Evolutionary conservation across 768 basidiomycete species (phyloP), one percentile per base, ranked within the genome.

Genomic region (Suillus subaureus): DNA sequence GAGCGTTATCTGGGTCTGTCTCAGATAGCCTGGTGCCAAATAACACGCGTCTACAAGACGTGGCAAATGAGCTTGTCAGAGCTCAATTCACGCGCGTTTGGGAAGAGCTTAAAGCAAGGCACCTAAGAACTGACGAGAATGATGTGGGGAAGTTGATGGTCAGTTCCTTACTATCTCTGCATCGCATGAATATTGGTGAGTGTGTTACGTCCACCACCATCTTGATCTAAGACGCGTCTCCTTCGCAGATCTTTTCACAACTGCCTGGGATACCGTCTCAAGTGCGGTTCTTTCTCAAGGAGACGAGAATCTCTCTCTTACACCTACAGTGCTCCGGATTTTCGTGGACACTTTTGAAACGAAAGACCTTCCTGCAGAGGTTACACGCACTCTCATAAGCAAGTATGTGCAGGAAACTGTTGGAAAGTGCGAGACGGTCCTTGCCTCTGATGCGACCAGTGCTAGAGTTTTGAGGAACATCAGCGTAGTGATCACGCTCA

Each of bases 81-180:
- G 80, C 77, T 28, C 85, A 87, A 66, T 77, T 86, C 47, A 73
- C 71, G 6, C 79, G 78, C 42, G 72, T 85, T 1, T 88, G 87
- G 85, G 75, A 80, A 31, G 84, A 83, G 61, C 61, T 89, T 11
- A 74, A 74, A 16, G 73, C 71, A 2, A 77, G 76, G 61, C 79
- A 75, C 49, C 69, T 91, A 70, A 84, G 82, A 66, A 79, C 87
- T 0, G 82, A 85, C 5, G 80, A 79, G 18, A 68, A 69, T 13
- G 78, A 76, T 13, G 84, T 83, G 21, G 84, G 82, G 7, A 77
- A 77, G 39, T 61, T 81, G 11, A 67, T 90, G 5, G 81, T 79
- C 5, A 83, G 83, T 70, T 78, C 77, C 28, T 71, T 88, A 40
- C 63, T 55, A 26, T 64, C 64, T 11, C 49, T 82, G 39, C 61